These are phyloP conservation scores for Lineolata rhizophorae DNA, from an alignment of 495 filamentous ascomycete genomes.

Conservation along the genomic window DNA sequence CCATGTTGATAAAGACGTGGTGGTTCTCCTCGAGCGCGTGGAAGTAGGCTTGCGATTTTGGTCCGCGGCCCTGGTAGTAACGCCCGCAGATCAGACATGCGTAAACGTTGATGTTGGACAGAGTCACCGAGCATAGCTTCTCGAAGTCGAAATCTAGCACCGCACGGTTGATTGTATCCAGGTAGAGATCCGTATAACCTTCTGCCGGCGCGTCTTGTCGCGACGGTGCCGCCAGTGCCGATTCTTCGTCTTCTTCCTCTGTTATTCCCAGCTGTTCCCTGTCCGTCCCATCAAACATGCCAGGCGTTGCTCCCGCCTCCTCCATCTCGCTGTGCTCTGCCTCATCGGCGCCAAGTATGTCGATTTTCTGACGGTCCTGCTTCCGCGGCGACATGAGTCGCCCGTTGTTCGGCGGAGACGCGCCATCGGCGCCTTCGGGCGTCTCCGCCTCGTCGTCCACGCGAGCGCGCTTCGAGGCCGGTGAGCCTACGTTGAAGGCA, in stretches of 20 bases:
- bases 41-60: conserved; percentile 90
- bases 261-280: conserved; percentile 23
- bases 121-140: conserved; percentile 83
- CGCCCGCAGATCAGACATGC: conserved; percentile 94
- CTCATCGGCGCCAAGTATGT: conserved; percentile 13
- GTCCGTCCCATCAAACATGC: conserved; percentile 16
- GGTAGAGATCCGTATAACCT: conserved; percentile 89
- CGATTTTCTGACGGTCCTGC: conserved; percentile 8
- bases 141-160: conserved; percentile 94
- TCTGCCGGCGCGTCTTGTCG: conserved; percentile 59
- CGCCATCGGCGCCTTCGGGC: conserved; percentile 14
- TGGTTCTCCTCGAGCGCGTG: conserved; percentile 88
- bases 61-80: conserved; percentile 88
- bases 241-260: conserved; percentile 22
- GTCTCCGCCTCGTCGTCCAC: conserved; percentile 32
- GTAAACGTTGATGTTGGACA: conserved; percentile 98
- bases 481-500: conserved; percentile 33
- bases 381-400: conserved; percentile 10
- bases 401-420: conserved; percentile 15
- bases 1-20: conserved; percentile 96
- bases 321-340: conserved; percentile 21
- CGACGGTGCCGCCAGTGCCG: conserved; percentile 16
- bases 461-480: conserved; percentile 54
- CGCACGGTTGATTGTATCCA: conserved; percentile 82
- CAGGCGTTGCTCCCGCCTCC: conserved; percentile 19